Evolutionary conservation across 345 rosid species (phyloP), one percentile per base, ranked within the genome.

Genomic region (Jatropha curcas): DNA sequence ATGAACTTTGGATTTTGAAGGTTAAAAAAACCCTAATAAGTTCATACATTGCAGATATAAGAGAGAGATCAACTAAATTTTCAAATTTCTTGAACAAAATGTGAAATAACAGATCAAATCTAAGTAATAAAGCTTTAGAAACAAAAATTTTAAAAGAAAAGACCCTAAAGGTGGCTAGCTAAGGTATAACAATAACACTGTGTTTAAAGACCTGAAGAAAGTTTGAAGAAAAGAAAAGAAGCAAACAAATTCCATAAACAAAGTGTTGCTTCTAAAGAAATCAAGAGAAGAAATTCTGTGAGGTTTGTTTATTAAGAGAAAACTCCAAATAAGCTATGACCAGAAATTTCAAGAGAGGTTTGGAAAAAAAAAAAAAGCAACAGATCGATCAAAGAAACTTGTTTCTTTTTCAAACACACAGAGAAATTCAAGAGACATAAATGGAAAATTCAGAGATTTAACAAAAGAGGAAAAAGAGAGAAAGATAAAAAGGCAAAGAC

Each of bases 361-460:
- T 65, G 62, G n/a, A n/a, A n/a, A n/a, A n/a, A n/a, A n/a, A n/a
- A n/a, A n/a, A 74, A 72, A 52, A 77, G 41, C 33, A 53, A 60
- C 31, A 67, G 60, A 65, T 72, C 62, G 65, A 73, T 62, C 79
- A 37, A 25, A 50, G 0, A 67, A 48, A 50, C 22, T 3, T 8
- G 17, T 64, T 16, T 53, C 22, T 58, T 16, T 56, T 33, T 4
- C 10, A 41, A 68, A 64, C 43, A 64, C 43, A 62, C 33, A 41
- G 9, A 67, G 48, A 48, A 61, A 74, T 50, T 20, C 39, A 69
- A 33, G 28, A 59, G 57, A 63, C 75, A 71, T 68, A 74, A 84
- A 75, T 19, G 79, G 76, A 77, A 71, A 69, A 73, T 11, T 68
- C 74, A 68, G 77, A 71, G 46, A 71, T 72, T 33, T 39, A 81